Conservation (phyloP, 2,329 filamentous ascomycete species). For the Lanzia echinophila region DNA sequence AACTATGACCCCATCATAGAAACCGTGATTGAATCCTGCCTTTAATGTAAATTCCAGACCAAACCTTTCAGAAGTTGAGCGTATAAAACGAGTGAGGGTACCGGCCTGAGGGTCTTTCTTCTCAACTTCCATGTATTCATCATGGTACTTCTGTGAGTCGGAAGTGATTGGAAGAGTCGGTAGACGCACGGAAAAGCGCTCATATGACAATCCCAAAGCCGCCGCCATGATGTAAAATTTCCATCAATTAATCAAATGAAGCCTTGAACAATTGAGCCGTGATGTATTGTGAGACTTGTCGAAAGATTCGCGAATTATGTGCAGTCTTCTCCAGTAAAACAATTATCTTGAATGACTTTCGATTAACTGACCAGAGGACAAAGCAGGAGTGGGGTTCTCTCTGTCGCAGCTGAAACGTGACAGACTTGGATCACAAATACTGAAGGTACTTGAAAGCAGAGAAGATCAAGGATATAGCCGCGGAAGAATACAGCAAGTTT, state of each 20-base stretch:
- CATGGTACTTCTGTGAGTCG: not conserved
- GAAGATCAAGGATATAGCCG: too few species aligned
- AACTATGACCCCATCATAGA: not conserved
- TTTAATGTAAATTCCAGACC: not conserved
- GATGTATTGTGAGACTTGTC: not conserved
- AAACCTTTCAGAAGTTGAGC: not conserved
- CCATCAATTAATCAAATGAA: not conserved
- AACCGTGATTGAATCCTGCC: not conserved
- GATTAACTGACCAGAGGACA: too few species aligned
- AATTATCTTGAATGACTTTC: too few species aligned
- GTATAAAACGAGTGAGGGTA: not conserved
- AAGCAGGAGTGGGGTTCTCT: too few species aligned
- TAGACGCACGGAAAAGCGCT: not conserved
- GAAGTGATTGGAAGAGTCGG: not conserved
- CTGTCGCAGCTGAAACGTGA: too few species aligned
- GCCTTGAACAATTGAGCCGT: too few species aligned
- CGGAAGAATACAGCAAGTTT: too few species aligned
- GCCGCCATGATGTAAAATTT: not conserved
- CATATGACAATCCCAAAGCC: not conserved
- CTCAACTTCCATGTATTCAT: conserved; percentile 5
- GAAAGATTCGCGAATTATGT: too few species aligned
- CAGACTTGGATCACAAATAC: too few species aligned
- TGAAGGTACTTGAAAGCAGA: too few species aligned
- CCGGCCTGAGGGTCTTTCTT: not conserved
- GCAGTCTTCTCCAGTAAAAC: too few species aligned